These are phyloP conservation scores for Gossypium stocksii DNA, from an alignment of 345 rosid species.

Conservation along the genomic window DNA sequence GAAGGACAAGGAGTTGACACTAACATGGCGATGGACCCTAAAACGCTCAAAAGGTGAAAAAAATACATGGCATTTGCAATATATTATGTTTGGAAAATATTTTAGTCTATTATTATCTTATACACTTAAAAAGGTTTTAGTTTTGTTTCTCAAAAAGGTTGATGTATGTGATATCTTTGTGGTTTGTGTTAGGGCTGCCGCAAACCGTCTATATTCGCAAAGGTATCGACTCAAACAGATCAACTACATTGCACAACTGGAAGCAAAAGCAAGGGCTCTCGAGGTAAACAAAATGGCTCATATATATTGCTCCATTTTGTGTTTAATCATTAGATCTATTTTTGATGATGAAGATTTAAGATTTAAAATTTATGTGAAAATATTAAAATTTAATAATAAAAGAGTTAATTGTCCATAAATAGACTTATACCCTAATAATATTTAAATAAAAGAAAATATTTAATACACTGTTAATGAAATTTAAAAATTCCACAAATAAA, in stretches of 20 bases:
- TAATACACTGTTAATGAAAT: too few relatives aligned
- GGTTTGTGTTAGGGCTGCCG: not conserved
- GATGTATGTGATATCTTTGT: not conserved
- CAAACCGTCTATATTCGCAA: slow-evolving; percentile 16
- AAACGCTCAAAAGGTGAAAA: slow-evolving; percentile 10
- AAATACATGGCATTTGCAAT: not conserved
- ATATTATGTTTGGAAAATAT: not conserved
- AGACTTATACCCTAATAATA: too few relatives aligned
- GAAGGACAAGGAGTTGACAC: not conserved
- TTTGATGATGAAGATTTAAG: not conserved
- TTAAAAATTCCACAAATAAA: too few relatives aligned
- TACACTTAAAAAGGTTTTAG: not conserved
- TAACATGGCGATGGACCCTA: not conserved
- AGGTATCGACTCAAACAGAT: slow-evolving; percentile 18
- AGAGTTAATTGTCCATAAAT: not conserved
- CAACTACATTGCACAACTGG: slow-evolving; percentile 11
- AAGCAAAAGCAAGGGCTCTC: slow-evolving; percentile 17
- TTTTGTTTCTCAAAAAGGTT: not conserved
- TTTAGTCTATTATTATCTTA: not conserved
- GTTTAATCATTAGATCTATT: not conserved
- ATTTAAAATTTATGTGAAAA: too few relatives aligned
- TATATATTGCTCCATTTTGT: not conserved
- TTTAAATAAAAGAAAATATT: too few relatives aligned
- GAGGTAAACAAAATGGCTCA: slow-evolving; percentile 1
- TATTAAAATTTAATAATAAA: not conserved